Evolutionary conservation across 805 yeast genomes (phyloP), one percentile per base, ranked within the genome.

Genomic region (Ogataea polymorpha): DNA sequence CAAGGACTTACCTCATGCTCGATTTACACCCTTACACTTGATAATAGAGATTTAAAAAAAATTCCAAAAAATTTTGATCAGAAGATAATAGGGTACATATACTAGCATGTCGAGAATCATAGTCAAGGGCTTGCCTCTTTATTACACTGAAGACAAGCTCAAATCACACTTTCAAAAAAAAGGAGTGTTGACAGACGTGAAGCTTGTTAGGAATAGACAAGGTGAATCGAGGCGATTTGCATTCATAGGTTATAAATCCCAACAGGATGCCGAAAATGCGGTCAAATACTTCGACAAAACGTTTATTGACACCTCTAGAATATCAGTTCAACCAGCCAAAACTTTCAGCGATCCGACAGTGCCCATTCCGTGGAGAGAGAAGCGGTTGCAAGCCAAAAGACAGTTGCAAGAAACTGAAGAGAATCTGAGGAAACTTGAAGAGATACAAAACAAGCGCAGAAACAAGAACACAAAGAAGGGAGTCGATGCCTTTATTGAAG

Each of bases 201-300:
- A 86, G 62, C 70, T 93, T 26, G 76, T 89, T 75, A 82, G 77
- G 54, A 86, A 83, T 50, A 72, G 83, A 51, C 79, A 77, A 50
- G 99, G 99, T 18, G 84, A 82, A 55, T 85, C 96, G 8, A 78
- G 99, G 63, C 72, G 95, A 53, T 93, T 93, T 70, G 98, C 96
- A 6, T 93, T 93, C 55, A 70, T 93, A 37, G 99, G 99, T 1
- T 93, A 76, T 62, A 82, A 79, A 54, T 70, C 79, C n/a, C 70
- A 65, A 14, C 72, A 66, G 10, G 96, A 86, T 54, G 98, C 99
- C 1, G 77, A 72, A 36, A 74, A 70, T 32, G 96, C 96, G 0
- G 91, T 81, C 6, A 71, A 67, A 35, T 88, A 75, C 62, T 90
- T 84, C 62, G 71, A 93, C 64, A 72, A 75, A 6, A 77, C 95